These are phyloP conservation scores for Entomophthora muscae DNA, from an alignment of 371 early-diverging fungal genomes.

Conservation along the genomic window DNA sequence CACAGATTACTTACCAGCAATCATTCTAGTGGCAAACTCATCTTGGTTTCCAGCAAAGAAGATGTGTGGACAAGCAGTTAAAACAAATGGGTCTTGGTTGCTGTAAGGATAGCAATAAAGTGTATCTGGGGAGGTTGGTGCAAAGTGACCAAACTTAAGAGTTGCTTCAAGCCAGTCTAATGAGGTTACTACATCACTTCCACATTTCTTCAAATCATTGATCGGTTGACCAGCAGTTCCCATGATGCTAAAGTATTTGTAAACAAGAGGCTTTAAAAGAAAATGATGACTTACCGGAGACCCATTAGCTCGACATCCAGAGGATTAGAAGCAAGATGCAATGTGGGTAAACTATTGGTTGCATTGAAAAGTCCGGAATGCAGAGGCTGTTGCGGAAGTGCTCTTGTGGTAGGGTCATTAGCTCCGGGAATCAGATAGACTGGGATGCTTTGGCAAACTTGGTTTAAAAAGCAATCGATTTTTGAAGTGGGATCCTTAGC, in stretches of 20 bases:
- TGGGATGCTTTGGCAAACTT: slow-evolving; percentile 28
- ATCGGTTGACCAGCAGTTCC: slow-evolving; percentile 75
- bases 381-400: slow-evolving; percentile 77
- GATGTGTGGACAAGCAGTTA: slow-evolving; percentile 52
- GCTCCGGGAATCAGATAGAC: slow-evolving; percentile 77
- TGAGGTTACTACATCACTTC: slow-evolving; percentile 29
- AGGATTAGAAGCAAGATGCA: neutral
- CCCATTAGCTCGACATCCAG: neutral
- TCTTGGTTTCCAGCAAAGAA: slow-evolving; percentile 84
- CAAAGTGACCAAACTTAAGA: slow-evolving; percentile 64
- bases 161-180: slow-evolving; percentile 46
- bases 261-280: too few species aligned
- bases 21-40: slow-evolving; percentile 36
- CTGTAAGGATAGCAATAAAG: slow-evolving; percentile 78
- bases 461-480: slow-evolving; percentile 36
- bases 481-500: slow-evolving; percentile 22
- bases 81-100: slow-evolving; percentile 68
- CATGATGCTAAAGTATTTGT: slow-evolving; percentile 37
- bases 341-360: slow-evolving; percentile 12
- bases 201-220: slow-evolving; percentile 54
- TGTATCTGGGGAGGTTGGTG: slow-evolving; percentile 87
- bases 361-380: slow-evolving; percentile 43
- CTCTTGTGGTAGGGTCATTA: slow-evolving; percentile 51
- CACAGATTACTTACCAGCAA: slow-evolving; percentile 23
- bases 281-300: neutral